Conservation (phyloP, 768 basidiomycete genomes). For the Collybiopsis luxurians region DNA sequence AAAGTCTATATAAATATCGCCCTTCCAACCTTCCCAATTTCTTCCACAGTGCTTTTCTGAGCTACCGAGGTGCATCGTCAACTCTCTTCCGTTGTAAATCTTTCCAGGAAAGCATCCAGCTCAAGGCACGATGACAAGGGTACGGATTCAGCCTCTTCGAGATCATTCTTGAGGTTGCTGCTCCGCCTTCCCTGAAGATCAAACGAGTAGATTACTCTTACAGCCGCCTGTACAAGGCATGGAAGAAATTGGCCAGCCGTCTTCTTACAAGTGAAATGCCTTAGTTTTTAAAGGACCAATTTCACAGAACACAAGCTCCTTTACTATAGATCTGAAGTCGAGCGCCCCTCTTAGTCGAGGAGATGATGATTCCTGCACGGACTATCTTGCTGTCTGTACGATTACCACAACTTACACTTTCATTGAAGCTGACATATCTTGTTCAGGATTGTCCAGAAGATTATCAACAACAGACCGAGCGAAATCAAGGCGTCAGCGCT, state of each 20-base stretch:
- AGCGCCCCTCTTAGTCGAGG: constrained; percentile 36
- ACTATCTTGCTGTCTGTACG: constrained; percentile 54
- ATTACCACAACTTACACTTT: neutral
- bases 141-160: constrained; percentile 32
- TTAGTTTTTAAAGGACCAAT: neutral
- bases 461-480: constrained; percentile 33
- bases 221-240: constrained; percentile 51
- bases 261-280: neutral
- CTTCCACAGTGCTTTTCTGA: too few relatives aligned
- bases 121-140: constrained; percentile 22
- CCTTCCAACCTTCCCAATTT: too few relatives aligned
- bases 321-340: constrained; percentile 48
- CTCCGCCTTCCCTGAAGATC: constrained; percentile 50
- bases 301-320: constrained; percentile 49
- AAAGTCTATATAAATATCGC: too few relatives aligned
- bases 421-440: neutral
- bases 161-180: constrained; percentile 32
- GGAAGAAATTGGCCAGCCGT: constrained; percentile 50
- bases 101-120: constrained; percentile 13
- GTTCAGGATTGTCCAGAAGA: constrained; percentile 47
- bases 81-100: constrained; percentile 22
- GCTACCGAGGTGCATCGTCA: constrained; percentile 18
- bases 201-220: constrained; percentile 62
- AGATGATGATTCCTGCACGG: constrained; percentile 53
- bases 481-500: constrained; percentile 37